Evolutionary conservation across 208 protist species (phyloP).

Genomic region (Leishmania tarentolae): DNA sequence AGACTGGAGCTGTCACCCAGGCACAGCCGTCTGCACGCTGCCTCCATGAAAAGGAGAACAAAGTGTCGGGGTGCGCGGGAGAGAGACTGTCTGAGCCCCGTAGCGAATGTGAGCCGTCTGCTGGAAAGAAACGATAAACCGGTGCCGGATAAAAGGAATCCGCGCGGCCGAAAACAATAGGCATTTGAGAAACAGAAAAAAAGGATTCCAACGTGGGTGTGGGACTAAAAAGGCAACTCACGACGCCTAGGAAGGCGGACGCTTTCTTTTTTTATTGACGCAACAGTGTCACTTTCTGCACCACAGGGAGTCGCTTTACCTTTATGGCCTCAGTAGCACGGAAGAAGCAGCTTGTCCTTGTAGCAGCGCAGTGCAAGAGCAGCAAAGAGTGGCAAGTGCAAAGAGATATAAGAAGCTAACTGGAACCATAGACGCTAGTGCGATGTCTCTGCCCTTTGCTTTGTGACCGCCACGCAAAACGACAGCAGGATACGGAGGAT

Average conservation of each 20-base stretch:
- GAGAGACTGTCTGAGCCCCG: background rate
- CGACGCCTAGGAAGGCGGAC: background rate
- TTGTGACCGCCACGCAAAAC: background rate
- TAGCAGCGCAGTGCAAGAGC: background rate
- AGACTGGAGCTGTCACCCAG: slow-evolving; percentile 44
- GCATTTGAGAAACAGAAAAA: background rate
- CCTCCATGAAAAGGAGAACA: slow-evolving; percentile 34
- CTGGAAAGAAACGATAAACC: background rate
- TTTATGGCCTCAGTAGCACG: background rate
- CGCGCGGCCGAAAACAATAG: background rate
- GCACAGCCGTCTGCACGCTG: slow-evolving; percentile 30
- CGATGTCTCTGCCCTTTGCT: background rate
- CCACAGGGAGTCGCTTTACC: background rate
- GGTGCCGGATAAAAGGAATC: background rate
- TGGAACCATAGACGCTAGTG: background rate
- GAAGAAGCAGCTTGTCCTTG: background rate
- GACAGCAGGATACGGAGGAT: background rate
- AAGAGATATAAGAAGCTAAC: background rate
- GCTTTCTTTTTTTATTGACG: background rate
- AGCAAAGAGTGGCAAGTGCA: background rate
- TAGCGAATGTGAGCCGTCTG: background rate
- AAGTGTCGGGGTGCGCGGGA: background rate
- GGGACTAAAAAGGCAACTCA: background rate
- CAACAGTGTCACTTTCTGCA: background rate
- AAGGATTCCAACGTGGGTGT: background rate